Percentiles rank a stretch among this genome's conserved stretches.
phyloP scores from a whole-genome alignment of 1,284 basidiomycete species.

The Chalciporus sp. region DNA sequence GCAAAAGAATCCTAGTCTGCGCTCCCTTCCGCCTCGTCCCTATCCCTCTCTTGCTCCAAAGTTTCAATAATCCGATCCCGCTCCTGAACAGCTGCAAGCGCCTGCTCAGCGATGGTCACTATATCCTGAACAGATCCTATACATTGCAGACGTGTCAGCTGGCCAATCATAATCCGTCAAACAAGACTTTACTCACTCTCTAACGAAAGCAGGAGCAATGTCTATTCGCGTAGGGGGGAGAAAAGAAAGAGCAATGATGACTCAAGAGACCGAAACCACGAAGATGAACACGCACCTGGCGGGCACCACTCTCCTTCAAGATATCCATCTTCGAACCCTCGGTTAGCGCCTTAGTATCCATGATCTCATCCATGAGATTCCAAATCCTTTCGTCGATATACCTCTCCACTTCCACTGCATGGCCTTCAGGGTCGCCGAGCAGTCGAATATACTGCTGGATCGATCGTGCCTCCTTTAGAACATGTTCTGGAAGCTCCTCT shows the following conservation, averaged over 20 bases:
- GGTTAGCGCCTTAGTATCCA: conserved; percentile 41
- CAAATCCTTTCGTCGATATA: conserved; percentile 43
- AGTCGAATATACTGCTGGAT: conserved; percentile 52
- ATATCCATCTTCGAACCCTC: conserved; percentile 48
- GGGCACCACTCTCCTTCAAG: conserved; percentile 48
- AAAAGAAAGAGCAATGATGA: neutral
- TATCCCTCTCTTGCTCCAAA: conserved; percentile 8
- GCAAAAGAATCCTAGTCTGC: neutral
- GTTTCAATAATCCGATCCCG: conserved; percentile 18
- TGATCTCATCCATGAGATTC: conserved; percentile 51
- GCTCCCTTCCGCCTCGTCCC: neutral
- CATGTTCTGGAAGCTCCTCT: conserved; percentile 50
- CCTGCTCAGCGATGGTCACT: conserved; percentile 26
- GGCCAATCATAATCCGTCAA: neutral
- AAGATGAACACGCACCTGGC: conserved; percentile 42
- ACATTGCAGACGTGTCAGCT: neutral
- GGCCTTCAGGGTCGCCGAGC: conserved; percentile 32
- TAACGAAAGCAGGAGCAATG: conserved; percentile 52
- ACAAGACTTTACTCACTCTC: conserved; percentile 45
- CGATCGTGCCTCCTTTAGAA: conserved; percentile 47
- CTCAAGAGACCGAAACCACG: neutral
- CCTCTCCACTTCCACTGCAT: conserved; percentile 15
- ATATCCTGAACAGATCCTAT: conserved; percentile 31
- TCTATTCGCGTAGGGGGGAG: conserved; percentile 37
- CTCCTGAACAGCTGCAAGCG: conserved; percentile 21